Evolutionary conservation across 441 rosid species (phyloP).

Genomic region (Gossypium davidsonii): DNA sequence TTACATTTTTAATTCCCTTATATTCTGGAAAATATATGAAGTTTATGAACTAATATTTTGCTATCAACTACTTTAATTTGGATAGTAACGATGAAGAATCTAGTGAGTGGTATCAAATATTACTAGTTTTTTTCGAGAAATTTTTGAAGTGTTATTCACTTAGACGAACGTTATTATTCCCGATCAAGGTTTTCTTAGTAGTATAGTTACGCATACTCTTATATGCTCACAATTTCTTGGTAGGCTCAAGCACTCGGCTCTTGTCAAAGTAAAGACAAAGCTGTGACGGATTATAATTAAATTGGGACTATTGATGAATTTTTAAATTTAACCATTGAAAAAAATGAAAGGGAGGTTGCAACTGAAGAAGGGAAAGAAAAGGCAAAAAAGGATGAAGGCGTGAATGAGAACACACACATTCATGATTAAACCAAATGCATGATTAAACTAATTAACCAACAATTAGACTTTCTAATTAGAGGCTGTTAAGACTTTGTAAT

Average conservation of each 20-base stretch:
- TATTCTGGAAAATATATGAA: background rate
- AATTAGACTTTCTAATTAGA: background rate
- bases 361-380: background rate
- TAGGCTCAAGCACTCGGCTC: no score
- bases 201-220: no score
- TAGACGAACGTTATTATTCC: no score
- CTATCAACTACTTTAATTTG: background rate
- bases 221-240: no score
- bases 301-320: no score
- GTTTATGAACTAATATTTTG: background rate
- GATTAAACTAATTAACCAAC: constrained; percentile 14
- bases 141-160: no score
- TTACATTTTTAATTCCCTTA: background rate
- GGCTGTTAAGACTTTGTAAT: background rate
- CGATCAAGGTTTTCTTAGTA: no score
- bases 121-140: no score
- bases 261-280: no score
- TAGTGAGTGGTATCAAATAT: no score
- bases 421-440: background rate
- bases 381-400: background rate
- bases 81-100: background rate
- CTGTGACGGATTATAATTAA: no score
- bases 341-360: background rate
- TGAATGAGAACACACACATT: background rate
- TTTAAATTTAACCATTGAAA: background rate